Evolutionary conservation across 2,329 filamentous ascomycete genomes (phyloP).

Genomic region (Endoconidiophora laricicola): DNA sequence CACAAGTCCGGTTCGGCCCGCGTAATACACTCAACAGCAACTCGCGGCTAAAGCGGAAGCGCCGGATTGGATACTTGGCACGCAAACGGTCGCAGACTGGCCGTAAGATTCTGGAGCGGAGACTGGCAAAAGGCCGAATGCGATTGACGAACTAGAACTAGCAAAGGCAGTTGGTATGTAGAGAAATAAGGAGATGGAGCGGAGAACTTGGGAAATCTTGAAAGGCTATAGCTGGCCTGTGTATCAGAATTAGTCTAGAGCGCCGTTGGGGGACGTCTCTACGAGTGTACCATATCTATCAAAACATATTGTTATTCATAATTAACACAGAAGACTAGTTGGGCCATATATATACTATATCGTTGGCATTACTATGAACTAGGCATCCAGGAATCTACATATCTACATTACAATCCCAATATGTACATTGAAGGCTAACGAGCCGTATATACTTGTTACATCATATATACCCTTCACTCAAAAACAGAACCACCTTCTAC

Average conservation of each 20-base stretch:
- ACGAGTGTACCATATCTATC: conserved; percentile 6
- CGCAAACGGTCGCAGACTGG: conserved; percentile 34
- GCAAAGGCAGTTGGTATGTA: too few species aligned
- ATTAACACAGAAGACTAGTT: too few species aligned
- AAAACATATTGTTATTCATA: too few species aligned
- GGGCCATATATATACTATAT: too few species aligned
- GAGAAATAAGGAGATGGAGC: neutral
- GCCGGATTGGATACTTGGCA: conserved; percentile 39
- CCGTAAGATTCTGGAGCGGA: conserved; percentile 33
- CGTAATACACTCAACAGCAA: conserved; percentile 39
- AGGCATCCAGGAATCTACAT: too few species aligned
- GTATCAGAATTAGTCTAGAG: too few species aligned
- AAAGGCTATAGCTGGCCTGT: neutral
- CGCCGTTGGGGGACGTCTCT: neutral
- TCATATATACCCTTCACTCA: too few species aligned
- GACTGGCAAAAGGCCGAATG: conserved; percentile 34
- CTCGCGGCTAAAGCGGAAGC: conserved; percentile 41
- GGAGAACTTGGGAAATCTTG: neutral
- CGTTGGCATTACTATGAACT: too few species aligned
- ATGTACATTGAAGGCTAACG: neutral
- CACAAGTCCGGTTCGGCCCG: conserved; percentile 41
- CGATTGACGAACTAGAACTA: conserved; percentile 8
- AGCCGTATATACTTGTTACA: too few species aligned
- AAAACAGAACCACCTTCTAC: too few species aligned
- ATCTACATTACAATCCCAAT: neutral